Evolutionary conservation across 805 yeast genomes (phyloP).

Genomic region (Nakazawaea peltata): DNA sequence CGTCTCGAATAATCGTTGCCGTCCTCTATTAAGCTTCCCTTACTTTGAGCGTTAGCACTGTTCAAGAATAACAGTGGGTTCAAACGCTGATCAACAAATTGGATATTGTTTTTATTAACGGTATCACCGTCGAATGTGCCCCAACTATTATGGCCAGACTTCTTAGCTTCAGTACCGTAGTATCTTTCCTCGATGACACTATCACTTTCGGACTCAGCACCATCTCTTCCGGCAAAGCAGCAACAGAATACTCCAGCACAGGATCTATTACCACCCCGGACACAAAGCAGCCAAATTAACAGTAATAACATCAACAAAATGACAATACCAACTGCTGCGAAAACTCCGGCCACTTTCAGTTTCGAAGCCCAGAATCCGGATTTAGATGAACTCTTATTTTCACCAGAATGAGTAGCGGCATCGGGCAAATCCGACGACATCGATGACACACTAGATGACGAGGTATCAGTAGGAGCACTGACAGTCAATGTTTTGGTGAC

Average conservation of each 20-base stretch:
- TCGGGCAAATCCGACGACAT: not conserved
- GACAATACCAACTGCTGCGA: conserved; percentile 70
- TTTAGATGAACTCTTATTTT: conserved; percentile 6
- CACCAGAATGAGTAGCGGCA: conserved; percentile 9
- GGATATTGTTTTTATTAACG: conserved; percentile 15
- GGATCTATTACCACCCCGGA: not conserved
- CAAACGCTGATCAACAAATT: conserved; percentile 45
- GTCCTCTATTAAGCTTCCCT: conserved; percentile 36
- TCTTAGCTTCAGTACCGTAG: conserved; percentile 8
- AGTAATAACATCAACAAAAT: conserved; percentile 37
- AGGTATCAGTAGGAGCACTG: not conserved
- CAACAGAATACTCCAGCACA: too few relatives aligned
- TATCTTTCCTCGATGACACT: not conserved
- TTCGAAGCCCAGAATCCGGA: conserved; percentile 53
- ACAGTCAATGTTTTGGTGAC: conserved; percentile 1
- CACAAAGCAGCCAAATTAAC: conserved; percentile 26
- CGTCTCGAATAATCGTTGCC: conserved; percentile 50
- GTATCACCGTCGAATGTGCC: conserved; percentile 11
- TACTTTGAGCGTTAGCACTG: conserved; percentile 26
- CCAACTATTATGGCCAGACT: not conserved
- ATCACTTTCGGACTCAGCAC: not conserved
- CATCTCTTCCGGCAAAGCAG: too few relatives aligned
- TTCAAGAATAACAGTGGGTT: conserved; percentile 48
- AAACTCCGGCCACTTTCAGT: conserved; percentile 82
- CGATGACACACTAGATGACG: not conserved